Evolutionary conservation across 495 filamentous ascomycete species (phyloP).

Genomic region (Penicillium pulvis): DNA sequence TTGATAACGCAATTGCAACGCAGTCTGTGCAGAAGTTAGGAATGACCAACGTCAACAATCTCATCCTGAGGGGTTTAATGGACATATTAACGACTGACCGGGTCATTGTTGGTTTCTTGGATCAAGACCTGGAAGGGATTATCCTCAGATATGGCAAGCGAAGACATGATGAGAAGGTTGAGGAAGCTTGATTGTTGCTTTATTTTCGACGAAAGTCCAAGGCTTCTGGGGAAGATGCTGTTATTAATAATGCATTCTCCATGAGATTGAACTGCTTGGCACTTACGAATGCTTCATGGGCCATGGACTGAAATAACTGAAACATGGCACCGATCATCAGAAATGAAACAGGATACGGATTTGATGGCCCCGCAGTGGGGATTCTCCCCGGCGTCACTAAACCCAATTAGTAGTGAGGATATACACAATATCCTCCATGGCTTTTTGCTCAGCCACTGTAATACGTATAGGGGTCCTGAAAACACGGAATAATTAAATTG

Average conservation of each 20-base stretch:
- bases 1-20: conserved; percentile 70
- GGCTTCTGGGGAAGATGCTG: background rate
- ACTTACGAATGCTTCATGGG: background rate
- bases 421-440: background rate
- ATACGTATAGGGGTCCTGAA: background rate
- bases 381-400: background rate
- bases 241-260: background rate
- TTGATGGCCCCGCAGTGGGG: background rate
- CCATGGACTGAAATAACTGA: background rate
- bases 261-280: background rate
- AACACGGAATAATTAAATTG: too few species aligned
- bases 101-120: conserved; percentile 54
- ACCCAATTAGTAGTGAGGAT: background rate
- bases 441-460: background rate
- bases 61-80: too few species aligned
- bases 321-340: background rate
- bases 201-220: background rate
- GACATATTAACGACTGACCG: conserved; percentile 41
- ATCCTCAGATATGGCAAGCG: conserved; percentile 22
- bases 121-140: conserved; percentile 81
- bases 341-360: background rate
- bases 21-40: background rate
- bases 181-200: background rate
- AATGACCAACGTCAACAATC: background rate
- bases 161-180: conserved; percentile 24